phyloP scores from a whole-genome alignment of 2,329 filamentous ascomycete species.

The Trichoderma sp. region DNA sequence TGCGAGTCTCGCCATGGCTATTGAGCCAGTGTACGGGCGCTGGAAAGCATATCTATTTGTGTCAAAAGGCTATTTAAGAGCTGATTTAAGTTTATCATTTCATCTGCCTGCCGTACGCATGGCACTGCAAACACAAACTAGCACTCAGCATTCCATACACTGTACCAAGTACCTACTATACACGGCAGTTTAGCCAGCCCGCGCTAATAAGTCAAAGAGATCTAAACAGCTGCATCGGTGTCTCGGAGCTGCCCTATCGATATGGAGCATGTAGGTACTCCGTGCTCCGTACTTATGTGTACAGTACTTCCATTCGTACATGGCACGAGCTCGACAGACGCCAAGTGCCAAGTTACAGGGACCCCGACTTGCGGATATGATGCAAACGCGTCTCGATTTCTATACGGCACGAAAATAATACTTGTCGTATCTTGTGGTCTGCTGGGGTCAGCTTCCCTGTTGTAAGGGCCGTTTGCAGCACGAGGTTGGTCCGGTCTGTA shows the following conservation, averaged over 20 bases:
- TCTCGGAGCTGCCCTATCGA: not conserved
- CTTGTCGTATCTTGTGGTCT: not conserved
- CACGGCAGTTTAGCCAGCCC: not conserved
- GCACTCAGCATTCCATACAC: not conserved
- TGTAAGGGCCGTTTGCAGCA: not conserved
- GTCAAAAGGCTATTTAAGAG: not conserved
- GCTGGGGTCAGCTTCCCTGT: not conserved
- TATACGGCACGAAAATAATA: not conserved
- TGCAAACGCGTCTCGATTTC: not conserved
- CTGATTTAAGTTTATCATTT: not conserved
- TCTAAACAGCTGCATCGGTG: not conserved
- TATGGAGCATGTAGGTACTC: not conserved
- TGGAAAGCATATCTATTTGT: not conserved
- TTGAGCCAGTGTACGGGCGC: not conserved
- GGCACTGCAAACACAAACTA: not conserved
- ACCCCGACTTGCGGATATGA: not conserved
- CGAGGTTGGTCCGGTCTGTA: not conserved
- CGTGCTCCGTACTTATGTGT: not conserved
- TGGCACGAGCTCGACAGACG: not conserved
- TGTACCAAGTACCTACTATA: no score
- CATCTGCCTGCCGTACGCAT: not conserved
- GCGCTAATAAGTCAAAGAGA: not conserved
- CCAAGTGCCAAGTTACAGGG: not conserved
- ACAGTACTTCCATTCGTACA: no score
- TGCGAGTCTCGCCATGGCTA: not conserved